A percentile compares a stretch with the other conserved stretches of the same genome.
These are phyloP conservation scores for Gigaspora rosea DNA, from an alignment of 192 early-diverging fungal species.

Conservation along the genomic window DNA sequence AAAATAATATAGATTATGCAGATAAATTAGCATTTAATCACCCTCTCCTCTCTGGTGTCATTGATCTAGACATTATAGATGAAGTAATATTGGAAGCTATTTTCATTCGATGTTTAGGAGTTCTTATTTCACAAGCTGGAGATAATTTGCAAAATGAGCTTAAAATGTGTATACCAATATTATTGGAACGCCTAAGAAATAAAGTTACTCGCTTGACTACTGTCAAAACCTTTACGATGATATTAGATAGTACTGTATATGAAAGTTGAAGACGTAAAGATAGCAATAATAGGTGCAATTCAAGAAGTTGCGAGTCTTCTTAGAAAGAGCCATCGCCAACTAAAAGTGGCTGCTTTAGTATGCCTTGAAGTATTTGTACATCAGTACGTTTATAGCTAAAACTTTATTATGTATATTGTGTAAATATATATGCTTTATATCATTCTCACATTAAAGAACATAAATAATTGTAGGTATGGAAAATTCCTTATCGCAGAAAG, in stretches of 20 bases:
- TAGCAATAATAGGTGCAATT: constrained; percentile 43
- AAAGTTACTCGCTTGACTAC: constrained; percentile 81
- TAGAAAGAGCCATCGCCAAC: constrained; percentile 74
- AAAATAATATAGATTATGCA: too few relatives aligned
- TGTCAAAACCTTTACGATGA: constrained; percentile 64
- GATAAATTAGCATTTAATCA: too few relatives aligned
- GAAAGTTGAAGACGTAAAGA: constrained; percentile 42
- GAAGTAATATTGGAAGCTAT: too few relatives aligned
- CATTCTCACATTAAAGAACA: not conserved
- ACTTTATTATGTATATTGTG: not conserved
- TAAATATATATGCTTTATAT: not conserved
- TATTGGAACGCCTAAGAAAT: constrained; percentile 76
- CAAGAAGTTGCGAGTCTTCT: constrained; percentile 68
- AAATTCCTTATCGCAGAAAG: constrained; percentile 41
- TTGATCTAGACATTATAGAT: too few relatives aligned
- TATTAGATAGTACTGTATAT: constrained; percentile 71
- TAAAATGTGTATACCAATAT: constrained; percentile 50
- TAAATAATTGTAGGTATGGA: constrained; percentile 48
- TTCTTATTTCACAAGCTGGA: constrained; percentile 66
- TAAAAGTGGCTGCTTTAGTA: constrained; percentile 70
- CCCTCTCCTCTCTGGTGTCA: too few relatives aligned
- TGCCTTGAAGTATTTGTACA: constrained; percentile 69
- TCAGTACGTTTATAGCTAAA: constrained; percentile 39
- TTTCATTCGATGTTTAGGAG: constrained; percentile 75
- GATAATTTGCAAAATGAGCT: constrained; percentile 59